Conservation (phyloP, 371 early-diverging fungal species). For the Mortierella sp. region DNA sequence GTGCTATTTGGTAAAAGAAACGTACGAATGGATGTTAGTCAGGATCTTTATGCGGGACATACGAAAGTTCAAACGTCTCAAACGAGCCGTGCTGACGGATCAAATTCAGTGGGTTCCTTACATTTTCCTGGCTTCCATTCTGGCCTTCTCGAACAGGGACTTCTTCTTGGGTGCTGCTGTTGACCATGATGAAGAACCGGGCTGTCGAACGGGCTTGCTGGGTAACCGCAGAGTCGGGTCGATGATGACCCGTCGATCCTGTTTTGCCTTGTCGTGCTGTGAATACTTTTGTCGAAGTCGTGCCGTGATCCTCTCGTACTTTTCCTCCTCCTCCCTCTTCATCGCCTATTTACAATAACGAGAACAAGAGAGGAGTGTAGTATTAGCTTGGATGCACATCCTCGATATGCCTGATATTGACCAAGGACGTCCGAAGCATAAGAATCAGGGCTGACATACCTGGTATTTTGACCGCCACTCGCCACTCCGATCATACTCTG, state of each 20-base stretch:
- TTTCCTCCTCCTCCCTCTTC: slow-evolving; percentile 44
- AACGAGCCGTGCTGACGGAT: background rate
- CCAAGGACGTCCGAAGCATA: no score
- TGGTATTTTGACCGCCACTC: slow-evolving; percentile 49
- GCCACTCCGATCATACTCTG: slow-evolving; percentile 39
- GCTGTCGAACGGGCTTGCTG: slow-evolving; percentile 10
- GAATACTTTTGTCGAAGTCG: slow-evolving; percentile 50
- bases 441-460: slow-evolving; percentile 11
- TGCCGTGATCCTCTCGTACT: slow-evolving; percentile 29
- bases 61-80: background rate
- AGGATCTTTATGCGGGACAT: background rate
- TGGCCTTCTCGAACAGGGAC: slow-evolving; percentile 50
- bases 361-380: no score
- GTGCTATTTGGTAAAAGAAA: slow-evolving; percentile 14
- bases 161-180: slow-evolving; percentile 34
- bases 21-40: background rate
- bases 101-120: background rate
- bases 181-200: slow-evolving; percentile 18
- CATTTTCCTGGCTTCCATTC: slow-evolving; percentile 49
- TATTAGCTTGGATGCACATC: background rate
- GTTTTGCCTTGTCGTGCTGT: slow-evolving; percentile 36
- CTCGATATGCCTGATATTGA: background rate
- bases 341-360: slow-evolving; percentile 14
- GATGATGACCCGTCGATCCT: slow-evolving; percentile 46
- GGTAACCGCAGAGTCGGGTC: slow-evolving; percentile 42